phyloP scores from a whole-genome alignment of 2,329 filamentous ascomycete genomes.

The Polytolypa hystricis region DNA sequence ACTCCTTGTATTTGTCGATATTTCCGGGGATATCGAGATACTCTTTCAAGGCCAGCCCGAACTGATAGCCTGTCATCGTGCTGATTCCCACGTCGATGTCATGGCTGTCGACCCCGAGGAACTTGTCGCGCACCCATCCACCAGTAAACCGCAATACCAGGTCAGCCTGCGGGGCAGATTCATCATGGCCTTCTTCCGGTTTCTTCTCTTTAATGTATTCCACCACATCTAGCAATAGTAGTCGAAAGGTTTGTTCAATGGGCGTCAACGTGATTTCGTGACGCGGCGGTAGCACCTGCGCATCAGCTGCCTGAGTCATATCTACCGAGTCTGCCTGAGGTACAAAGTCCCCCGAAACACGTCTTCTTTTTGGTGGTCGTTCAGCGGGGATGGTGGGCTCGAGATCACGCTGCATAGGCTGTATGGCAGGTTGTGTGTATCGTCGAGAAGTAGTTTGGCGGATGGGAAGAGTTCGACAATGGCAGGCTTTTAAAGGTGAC shows the following conservation, averaged over 20 bases:
- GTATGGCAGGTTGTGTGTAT: too few relatives aligned
- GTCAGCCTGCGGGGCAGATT: slow-evolving; percentile 9
- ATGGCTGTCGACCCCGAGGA: slow-evolving; percentile 35
- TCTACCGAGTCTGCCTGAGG: slow-evolving; percentile 5
- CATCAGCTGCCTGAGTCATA: slow-evolving; percentile 16
- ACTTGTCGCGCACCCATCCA: slow-evolving; percentile 41
- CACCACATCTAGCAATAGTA: slow-evolving; percentile 75
- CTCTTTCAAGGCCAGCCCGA: slow-evolving; percentile 33
- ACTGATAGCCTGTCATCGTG: slow-evolving; percentile 39
- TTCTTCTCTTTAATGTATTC: slow-evolving; percentile 42
- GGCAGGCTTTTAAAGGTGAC: too few relatives aligned
- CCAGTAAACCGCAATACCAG: slow-evolving; percentile 38
- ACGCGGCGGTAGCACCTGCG: slow-evolving; percentile 6
- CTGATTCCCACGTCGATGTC: slow-evolving; percentile 41
- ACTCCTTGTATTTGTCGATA: slow-evolving; percentile 34
- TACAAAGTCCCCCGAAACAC: slow-evolving; percentile 16
- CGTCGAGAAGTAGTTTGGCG: too few relatives aligned
- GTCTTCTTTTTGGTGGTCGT: slow-evolving; percentile 23
- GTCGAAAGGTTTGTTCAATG: slow-evolving; percentile 59
- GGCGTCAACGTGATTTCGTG: slow-evolving; percentile 49
- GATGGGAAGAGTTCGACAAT: too few relatives aligned
- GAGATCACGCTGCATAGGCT: too few relatives aligned
- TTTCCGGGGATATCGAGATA: slow-evolving; percentile 31
- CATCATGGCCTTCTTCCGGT: slow-evolving; percentile 31
- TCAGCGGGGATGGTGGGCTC: slow-evolving; percentile 14